A percentile compares a stretch with the other conserved stretches of the same genome.
phyloP scores from a whole-genome alignment of 805 yeast species.

The Tetrapisispora fleetii region DNA sequence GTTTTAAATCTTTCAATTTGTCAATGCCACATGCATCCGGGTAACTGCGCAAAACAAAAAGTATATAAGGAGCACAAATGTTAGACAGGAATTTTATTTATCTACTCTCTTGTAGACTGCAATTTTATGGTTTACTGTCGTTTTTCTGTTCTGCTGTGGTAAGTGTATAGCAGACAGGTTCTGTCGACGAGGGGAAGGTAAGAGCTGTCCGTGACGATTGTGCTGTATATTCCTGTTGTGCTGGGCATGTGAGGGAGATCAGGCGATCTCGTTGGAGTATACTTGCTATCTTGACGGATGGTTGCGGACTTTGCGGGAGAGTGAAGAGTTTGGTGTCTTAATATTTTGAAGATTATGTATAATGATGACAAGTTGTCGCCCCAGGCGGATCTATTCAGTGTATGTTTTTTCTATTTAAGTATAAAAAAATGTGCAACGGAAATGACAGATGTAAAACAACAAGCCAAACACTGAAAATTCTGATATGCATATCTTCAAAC shows the following conservation, averaged over 20 bases:
- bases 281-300: neutral
- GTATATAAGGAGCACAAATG: too few species aligned
- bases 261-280: slow-evolving; percentile 1
- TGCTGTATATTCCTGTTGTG: neutral
- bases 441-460: slow-evolving; percentile 22
- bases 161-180: too few species aligned
- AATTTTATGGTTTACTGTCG: too few species aligned
- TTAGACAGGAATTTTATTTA: too few species aligned
- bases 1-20: neutral
- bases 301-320: neutral
- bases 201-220: too few species aligned
- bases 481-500: slow-evolving; percentile 13
- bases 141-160: too few species aligned
- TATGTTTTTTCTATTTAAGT: slow-evolving; percentile 2
- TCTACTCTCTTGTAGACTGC: too few species aligned
- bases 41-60: neutral
- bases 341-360: neutral
- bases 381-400: slow-evolving; percentile 29
- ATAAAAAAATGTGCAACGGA: slow-evolving; percentile 5
- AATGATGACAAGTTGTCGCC: slow-evolving; percentile 34
- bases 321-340: neutral
- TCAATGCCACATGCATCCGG: neutral
- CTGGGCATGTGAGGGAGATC: neutral
- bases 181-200: too few species aligned
- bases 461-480: slow-evolving; percentile 34